Evolutionary conservation across 768 basidiomycete genomes (phyloP), one percentile per base, ranked within the genome.

Genomic region (Amanita rimosa): DNA sequence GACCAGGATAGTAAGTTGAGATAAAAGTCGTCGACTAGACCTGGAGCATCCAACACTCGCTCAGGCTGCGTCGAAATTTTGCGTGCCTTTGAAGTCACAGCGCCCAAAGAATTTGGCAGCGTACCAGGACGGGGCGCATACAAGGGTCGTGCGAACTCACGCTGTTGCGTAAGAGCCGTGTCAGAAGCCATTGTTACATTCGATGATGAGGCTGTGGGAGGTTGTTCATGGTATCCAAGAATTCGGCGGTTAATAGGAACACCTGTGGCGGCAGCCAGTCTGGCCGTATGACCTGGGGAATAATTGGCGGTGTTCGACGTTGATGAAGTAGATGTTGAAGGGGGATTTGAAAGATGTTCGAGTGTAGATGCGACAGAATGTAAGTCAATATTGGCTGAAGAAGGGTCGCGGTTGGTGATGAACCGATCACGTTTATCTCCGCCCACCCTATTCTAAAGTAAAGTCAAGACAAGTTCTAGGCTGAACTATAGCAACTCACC

Each of bases 21-120:
- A 60, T 99, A 99, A 64, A 95, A 99, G 64, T 99, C 96, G 55
- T 98, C 92, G 8, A 82, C 74, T 74, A 88, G 83, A 5, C 90
- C 90, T 1, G 93, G 93, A 0, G 95, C 95, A 57, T 98, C 96
- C 8, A 99, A 74, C 6, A 97, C 92, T n/a, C 92, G 78, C 57
- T 95, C 88, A 0, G 95, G 90, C 19, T 82, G 79, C 0, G 87
- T 86, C 0, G 92, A 77, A 47, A 97, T 89, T 55, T 85, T 83
- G 16, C 95, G 76, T 4, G 83, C 73, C 60, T 88, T 89, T 55
- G 78, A 76, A 0, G 81, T 81, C 0, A 71, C 66, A 1, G 76
- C 69, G 1, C 82, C 78, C 3, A 77, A 81, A 4, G 85, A 83
- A 1, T 79, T 72, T 1, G 81, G 69, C 19, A 86, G 62, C 0